Conservation (phyloP, 2,329 filamentous ascomycete genomes). For the Fusarium sp. region DNA sequence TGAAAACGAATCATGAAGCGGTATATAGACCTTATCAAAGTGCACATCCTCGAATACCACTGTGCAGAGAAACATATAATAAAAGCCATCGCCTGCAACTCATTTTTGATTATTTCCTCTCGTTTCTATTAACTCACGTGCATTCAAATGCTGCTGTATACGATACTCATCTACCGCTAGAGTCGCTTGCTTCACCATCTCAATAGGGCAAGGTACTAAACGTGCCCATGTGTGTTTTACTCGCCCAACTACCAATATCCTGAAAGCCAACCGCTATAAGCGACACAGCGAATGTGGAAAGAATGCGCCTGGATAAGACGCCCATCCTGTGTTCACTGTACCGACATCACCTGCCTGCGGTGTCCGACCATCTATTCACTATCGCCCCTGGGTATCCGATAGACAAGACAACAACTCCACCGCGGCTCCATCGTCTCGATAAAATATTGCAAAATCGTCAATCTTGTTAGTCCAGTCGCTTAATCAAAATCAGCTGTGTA, state of each 20-base stretch:
- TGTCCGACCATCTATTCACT: slow-evolving; percentile 41
- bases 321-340: slow-evolving; percentile 27
- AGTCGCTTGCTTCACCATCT: slow-evolving; percentile 25
- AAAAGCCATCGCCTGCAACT: neutral
- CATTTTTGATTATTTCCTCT: slow-evolving; percentile 12
- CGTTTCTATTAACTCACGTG: slow-evolving; percentile 41
- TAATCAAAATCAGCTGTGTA: slow-evolving; percentile 93
- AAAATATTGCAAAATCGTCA: slow-evolving; percentile 40
- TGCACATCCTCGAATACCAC: neutral
- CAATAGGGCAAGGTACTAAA: slow-evolving; percentile 17
- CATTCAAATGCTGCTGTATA: slow-evolving; percentile 30
- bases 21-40: too few relatives aligned
- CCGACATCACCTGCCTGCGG: slow-evolving; percentile 35
- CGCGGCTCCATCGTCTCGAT: slow-evolving; percentile 39
- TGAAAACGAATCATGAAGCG: neutral
- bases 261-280: slow-evolving; percentile 34
- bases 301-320: slow-evolving; percentile 8
- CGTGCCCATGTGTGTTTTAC: slow-evolving; percentile 35
- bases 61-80: too few relatives aligned
- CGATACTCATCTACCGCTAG: slow-evolving; percentile 25
- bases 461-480: slow-evolving; percentile 36
- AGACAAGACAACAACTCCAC: slow-evolving; percentile 43
- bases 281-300: slow-evolving; percentile 25
- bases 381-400: slow-evolving; percentile 45
- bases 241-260: slow-evolving; percentile 35